These are phyloP conservation scores for Melocanna baccifera DNA, from an alignment of 176 grass and related monocot species.

Conservation along the genomic window DNA sequence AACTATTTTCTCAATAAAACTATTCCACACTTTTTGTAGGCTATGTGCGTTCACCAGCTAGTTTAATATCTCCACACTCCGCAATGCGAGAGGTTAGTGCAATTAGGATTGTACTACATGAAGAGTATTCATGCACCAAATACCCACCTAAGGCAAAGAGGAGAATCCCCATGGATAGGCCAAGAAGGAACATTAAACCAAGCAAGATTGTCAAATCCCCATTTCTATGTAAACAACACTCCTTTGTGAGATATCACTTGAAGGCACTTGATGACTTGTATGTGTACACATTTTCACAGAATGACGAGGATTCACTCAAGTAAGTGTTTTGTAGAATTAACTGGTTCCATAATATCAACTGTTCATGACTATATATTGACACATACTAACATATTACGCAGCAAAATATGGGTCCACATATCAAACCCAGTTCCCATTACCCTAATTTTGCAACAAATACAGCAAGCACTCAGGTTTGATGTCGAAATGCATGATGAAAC, in stretches of 20 bases:
- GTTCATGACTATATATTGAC: neutral
- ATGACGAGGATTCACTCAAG: neutral
- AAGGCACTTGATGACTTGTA: neutral
- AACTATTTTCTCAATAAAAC: no score
- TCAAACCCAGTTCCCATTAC: neutral
- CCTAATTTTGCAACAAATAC: neutral
- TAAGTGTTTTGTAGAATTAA: neutral
- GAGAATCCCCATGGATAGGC: neutral
- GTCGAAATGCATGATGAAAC: neutral
- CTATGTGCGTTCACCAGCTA: no score
- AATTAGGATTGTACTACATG: neutral
- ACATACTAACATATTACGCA: neutral
- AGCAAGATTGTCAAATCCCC: neutral
- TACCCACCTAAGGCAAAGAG: neutral
- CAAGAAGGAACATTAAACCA: neutral
- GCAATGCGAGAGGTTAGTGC: neutral
- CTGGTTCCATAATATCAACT: no score
- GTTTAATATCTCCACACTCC: neutral
- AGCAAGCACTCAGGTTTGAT: neutral
- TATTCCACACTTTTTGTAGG: neutral
- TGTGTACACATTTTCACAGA: no score
- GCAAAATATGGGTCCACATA: neutral
- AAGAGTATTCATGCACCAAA: neutral
- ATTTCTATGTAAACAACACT: neutral
- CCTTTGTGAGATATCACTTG: accelerated